These are phyloP conservation scores for Lentithecium fluviatile DNA, from an alignment of 495 filamentous ascomycete genomes.

Conservation along the genomic window DNA sequence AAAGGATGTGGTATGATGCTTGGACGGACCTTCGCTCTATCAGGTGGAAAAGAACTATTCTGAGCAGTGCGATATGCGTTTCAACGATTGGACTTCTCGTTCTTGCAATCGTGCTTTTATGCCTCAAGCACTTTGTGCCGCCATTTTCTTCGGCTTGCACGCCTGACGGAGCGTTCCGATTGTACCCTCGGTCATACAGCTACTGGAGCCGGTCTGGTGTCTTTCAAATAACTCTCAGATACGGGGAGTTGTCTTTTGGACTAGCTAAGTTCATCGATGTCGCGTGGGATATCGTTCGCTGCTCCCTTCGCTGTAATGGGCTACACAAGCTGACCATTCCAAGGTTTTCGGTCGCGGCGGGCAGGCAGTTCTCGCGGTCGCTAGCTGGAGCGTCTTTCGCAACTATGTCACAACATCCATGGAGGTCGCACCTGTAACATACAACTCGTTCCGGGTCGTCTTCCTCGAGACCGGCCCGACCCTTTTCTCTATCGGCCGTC, in stretches of 20 bases:
- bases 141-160: not conserved
- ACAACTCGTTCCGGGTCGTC: constrained; percentile 20
- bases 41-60: not conserved
- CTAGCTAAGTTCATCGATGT: constrained; percentile 38
- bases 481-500: not conserved
- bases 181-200: not conserved
- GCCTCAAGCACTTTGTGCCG: not conserved
- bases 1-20: not conserved
- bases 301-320: not conserved
- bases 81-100: not conserved
- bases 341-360: constrained; percentile 30
- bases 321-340: not conserved
- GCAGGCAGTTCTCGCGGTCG: constrained; percentile 30
- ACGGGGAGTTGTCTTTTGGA: constrained; percentile 32
- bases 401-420: constrained; percentile 28
- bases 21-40: not conserved
- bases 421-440: constrained; percentile 33
- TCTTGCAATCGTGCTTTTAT: not conserved
- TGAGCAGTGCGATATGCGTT: not conserved
- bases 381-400: constrained; percentile 35
- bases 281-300: constrained; percentile 35
- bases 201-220: constrained; percentile 15
- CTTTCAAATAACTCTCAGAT: constrained; percentile 36
- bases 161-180: not conserved
- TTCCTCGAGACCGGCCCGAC: constrained; percentile 12